A percentile compares a stretch with the other conserved stretches of the same genome.
These are phyloP conservation scores for Trifolium dubium DNA, from an alignment of 306 rosid genomes.

Conservation along the genomic window DNA sequence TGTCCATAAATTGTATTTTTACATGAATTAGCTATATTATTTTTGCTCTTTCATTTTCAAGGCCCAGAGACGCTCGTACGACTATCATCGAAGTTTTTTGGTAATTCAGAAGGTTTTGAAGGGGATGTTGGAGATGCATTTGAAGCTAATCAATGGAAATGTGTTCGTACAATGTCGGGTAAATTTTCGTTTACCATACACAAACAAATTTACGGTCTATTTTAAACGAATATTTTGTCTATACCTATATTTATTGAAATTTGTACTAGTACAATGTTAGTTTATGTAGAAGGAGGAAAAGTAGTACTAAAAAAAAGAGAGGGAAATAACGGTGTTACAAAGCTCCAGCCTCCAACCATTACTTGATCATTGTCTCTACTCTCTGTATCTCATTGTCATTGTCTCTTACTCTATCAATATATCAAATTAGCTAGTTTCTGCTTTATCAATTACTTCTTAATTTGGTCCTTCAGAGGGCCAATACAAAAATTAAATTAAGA, in stretches of 20 bases:
- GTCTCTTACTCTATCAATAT: too few species aligned
- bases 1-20: not conserved
- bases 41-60: slow-evolving; percentile 38
- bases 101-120: slow-evolving; percentile 62
- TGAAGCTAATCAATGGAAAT: slow-evolving; percentile 88
- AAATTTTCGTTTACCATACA: slow-evolving; percentile 46
- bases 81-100: slow-evolving; percentile 56
- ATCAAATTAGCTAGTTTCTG: too few species aligned
- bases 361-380: too few species aligned
- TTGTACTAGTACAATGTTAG: too few species aligned
- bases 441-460: too few species aligned
- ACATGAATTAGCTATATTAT: not conserved
- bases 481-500: too few species aligned
- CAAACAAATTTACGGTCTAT: slow-evolving; percentile 17
- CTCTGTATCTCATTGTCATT: too few species aligned
- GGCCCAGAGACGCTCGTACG: slow-evolving; percentile 87
- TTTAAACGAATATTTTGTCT: slow-evolving; percentile 18
- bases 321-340: too few species aligned
- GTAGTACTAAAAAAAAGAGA: too few species aligned
- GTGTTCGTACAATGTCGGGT: slow-evolving; percentile 85
- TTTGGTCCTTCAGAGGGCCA: too few species aligned
- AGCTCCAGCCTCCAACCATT: too few species aligned
- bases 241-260: not conserved
- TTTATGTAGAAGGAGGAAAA: too few species aligned
- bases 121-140: slow-evolving; percentile 73